Base-by-base conservation (phyloP, 1,139 yeast species). In the Yamadazyma blattariae region DNA sequence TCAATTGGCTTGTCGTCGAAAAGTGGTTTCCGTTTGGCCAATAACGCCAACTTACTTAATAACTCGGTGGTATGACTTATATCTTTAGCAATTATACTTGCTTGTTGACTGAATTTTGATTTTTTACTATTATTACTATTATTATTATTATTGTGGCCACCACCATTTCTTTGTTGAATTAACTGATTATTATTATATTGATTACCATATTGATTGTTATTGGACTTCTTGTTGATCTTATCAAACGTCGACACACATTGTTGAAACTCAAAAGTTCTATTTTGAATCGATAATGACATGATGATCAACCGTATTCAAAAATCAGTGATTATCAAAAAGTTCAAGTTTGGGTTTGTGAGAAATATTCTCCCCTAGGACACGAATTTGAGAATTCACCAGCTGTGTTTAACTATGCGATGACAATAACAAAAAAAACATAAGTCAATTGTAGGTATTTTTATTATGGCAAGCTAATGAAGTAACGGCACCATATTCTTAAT, bases 1-100 rank as follows among this genome's bases (percentile, higher is more conserved):
- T 92, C 98, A 21, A 86, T 82, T 1, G 98, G 97, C 48, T 85
- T 82, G 59, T 94, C 98, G 55, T 90, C 96, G 51, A 92, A 87
- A 52, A 92, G 63, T n/a, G 97, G 95, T 57, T 89, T 90, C 48
- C 90, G 70, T 57, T 84, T 87, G 8, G 98, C 97, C 44, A 92
- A 61, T 30, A 77, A 51, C 1, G 98, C 96, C 34, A 92, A 69
- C 48, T 89, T 82, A 32, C 85, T 79, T 40, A 94, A 70, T 51
- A 89, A 69, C 39, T 81, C 89, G 2, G 97, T 90, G n/a, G 94
- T 88, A 40, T 80, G 82, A 13, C 89, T 83, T 37, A 92, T 88
- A 52, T 92, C 97, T 51, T 80, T 83, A 34, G 97, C 97, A 29
- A 92, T 87, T 19, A 70, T 64, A 25, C 92, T 76, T 2, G 99